A percentile compares a stretch with the other conserved stretches of the same genome.
Conservation (phyloP, 768 basidiomycete genomes). For the Boletus subparvulus region DNA sequence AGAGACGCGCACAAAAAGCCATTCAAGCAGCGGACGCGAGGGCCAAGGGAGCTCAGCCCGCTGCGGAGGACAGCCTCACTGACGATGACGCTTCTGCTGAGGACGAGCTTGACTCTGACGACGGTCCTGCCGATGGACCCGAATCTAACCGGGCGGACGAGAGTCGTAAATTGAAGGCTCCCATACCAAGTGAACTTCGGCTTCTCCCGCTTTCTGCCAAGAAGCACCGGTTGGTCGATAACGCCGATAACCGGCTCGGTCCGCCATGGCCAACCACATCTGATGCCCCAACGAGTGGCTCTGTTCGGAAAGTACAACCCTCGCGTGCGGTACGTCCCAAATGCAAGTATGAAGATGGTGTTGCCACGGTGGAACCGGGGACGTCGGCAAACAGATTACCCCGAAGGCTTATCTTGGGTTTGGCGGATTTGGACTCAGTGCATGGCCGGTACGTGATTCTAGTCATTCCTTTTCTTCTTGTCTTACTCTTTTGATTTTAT, state of each 20-base stretch:
- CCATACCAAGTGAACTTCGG: constrained; percentile 19
- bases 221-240: constrained; percentile 22
- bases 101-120: constrained; percentile 40
- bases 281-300: constrained; percentile 11
- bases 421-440: constrained; percentile 63
- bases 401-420: constrained; percentile 29
- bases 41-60: constrained; percentile 32
- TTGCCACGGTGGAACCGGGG: constrained; percentile 14
- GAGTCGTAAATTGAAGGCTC: constrained; percentile 25
- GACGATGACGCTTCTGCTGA: constrained; percentile 34
- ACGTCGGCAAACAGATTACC: constrained; percentile 20
- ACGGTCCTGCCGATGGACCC: constrained; percentile 24
- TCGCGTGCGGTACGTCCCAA: constrained; percentile 30
- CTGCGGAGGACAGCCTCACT: constrained; percentile 27
- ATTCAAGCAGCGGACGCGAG: constrained; percentile 52
- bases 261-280: constrained; percentile 23
- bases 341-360: constrained; percentile 26
- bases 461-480: not conserved
- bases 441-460: constrained; percentile 53
- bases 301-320: constrained; percentile 23
- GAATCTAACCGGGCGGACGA: constrained; percentile 23
- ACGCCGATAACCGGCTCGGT: constrained; percentile 17
- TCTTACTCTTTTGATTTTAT: not conserved
- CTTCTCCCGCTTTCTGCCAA: constrained; percentile 22
- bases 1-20: constrained; percentile 56